Evolutionary conservation across 352 stramenopile genomes (phyloP), one percentile per base, ranked within the genome.

Genomic region (Phytophthora tentaculata): DNA sequence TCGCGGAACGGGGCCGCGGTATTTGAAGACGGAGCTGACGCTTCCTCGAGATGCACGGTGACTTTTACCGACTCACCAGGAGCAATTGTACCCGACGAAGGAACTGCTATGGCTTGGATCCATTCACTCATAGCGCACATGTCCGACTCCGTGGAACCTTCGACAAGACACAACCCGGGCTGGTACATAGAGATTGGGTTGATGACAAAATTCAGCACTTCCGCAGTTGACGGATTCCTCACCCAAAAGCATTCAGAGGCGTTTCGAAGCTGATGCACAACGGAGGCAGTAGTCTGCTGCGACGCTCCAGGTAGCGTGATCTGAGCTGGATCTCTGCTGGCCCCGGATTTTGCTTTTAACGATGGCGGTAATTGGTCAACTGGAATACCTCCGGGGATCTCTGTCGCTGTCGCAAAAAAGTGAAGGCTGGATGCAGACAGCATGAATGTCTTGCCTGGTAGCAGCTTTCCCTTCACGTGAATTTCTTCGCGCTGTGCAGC

Each of bases 361-460:
- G 71, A 73, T 14, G 64, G 28, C 13, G 83, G 81, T 14, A 92
- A 43, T 24, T 77, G 74, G 5, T 86, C 79, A 8, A 61, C 57
- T 23, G 80, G 67, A 48, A 90, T 78, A 51, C 90, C 79, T 14
- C 61, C 41, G 1, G 79, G 74, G 22, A 95, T 65, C 28, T 92
- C 83, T 3, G 72, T 89, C 39, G 83, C 72, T 23, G 77, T 77
- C 8, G 84, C 86, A 56, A 94, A 90, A 69, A 96, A 95, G 59
- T 92, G 84, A 47, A 96, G 61, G 47, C 71, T 91, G 6, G 85
- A 90, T 10, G 84, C 78, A 19, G 89, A 96, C n/a, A 95, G 48
- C 14, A 83, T 71, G 59, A 96, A 95, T 17, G 89, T 95, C 64
- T 85, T 84, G 37, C 89, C 89, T n/a, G 87, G 87, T 12, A 92